Evolutionary conservation across 176 grass and related monocot genomes (phyloP), one percentile per base, ranked within the genome.

Genomic region (Ensete glaucum): DNA sequence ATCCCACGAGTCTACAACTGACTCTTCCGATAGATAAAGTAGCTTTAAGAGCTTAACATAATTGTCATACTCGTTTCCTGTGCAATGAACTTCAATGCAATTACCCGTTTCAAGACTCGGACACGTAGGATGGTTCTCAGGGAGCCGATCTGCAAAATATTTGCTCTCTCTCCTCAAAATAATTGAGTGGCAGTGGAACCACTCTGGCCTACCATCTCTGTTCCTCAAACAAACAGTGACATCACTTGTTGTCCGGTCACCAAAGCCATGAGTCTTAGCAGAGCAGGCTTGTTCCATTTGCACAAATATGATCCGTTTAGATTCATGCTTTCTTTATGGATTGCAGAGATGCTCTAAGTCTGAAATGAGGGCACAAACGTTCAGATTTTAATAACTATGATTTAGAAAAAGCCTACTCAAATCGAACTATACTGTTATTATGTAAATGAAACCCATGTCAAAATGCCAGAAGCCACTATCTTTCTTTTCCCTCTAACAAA

Each of bases 151-250:
- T 10, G 84, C 54, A 66, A 98, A 93, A 73, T 82, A 91, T 60
- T 87, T 89, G 84, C 88, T 89, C n/a, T 84, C 77, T 74, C 54
- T 25, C 15, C 60, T 74, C 19, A 98, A 80, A 72, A 93, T 62
- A 19, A 69, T 53, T 54, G 90, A 98, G 76, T 93, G 95, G 77
- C 95, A 98, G 73, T 75, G 73, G 73, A 98, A 85, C 80, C 80
- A 80, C 66, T 87, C 77, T 19, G 82, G 79, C 56, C 82, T 85
- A 56, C 81, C 83, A 59, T 82, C 81, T 24, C 34, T 43, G 70
- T 81, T 34, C 69, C 49, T 88, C 54, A 98, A 85, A 79, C 81
- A 80, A 76, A 93, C 62, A 76, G 72, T 85, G 52, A 98, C 63
- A 73, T 98, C 94, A 52, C 90, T 89, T 0, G 84, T 91, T 53